Evolutionary conservation across 805 yeast genomes (phyloP), one percentile per base, ranked within the genome.

Genomic region (Nakazawaea sp.): DNA sequence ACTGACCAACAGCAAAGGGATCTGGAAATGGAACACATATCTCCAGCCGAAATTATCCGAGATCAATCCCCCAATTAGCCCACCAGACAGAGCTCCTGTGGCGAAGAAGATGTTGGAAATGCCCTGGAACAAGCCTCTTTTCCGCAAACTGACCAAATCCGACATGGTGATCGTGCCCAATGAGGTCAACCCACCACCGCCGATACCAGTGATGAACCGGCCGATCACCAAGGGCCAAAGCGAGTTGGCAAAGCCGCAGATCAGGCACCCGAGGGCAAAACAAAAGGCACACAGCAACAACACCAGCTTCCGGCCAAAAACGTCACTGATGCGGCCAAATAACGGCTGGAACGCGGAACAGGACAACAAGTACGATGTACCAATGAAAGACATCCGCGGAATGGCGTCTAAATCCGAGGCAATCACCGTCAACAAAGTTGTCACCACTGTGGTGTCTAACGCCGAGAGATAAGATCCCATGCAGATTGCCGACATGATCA

Each of bases 141-240:
- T 75, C 38, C 92, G 67, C 43, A 82, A 68, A 2, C 92, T 78
- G 19, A 88, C 79, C 32, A 85, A 62, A 56, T 87, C 96, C 19
- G 85, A 75, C 47, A 81, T 70, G 2, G 88, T 70, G 40, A 87
- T 81, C 5, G 95, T 79, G 13, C 85, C 72, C 46, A 86, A 61
- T 0, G 89, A 70, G 35, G 80, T 75, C 50, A 87, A 72, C 1
- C 96, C 96, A 5, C 95, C 92, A 9, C 92, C 95, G 18, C 96
- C 96, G 39, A 83, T 70, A 15, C 96, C 96, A 18, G 94, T 78
- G 35, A 87, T 65, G 43, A 85, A 75, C 48, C 86, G 63, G 4
- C 82, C 82, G 20, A 72, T 43, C 49, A 72, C 51, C 56, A 75
- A 56, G 52, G 58, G n/a, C 65, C 63, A 25, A 49, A 68, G 47